Percentiles rank a stretch among this genome's conserved stretches.
phyloP scores from a whole-genome alignment of 208 protist genomes.

The Wallacemonas sp. region DNA sequence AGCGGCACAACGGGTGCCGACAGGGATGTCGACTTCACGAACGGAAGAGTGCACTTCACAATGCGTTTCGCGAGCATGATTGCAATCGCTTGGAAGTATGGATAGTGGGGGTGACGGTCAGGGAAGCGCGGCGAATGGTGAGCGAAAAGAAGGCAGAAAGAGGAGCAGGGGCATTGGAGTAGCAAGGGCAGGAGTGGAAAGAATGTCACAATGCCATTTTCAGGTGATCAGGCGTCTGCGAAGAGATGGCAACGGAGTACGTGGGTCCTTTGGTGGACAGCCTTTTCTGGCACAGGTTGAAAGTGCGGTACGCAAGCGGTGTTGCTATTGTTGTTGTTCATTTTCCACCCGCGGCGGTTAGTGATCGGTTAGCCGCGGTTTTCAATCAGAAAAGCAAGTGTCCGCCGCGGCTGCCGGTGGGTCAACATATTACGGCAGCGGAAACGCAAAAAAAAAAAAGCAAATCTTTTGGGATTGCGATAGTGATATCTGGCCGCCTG shows the following conservation, averaged over 20 bases:
- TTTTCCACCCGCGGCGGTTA: not conserved
- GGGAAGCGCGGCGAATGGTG: too few relatives aligned
- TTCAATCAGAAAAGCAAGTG: not conserved
- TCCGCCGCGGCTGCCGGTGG: too few relatives aligned
- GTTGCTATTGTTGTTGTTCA: not conserved
- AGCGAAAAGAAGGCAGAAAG: not conserved
- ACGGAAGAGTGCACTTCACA: conserved; percentile 36
- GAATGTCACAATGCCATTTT: conserved; percentile 6
- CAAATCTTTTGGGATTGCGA: not conserved
- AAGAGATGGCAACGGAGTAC: not conserved
- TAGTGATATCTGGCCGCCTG: not conserved
- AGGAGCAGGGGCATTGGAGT: not conserved
- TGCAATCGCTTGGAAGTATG: too few relatives aligned
- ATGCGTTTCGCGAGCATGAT: conserved; percentile 11
- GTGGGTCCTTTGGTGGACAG: too few relatives aligned
- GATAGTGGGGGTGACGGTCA: too few relatives aligned
- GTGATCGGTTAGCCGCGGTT: too few relatives aligned
- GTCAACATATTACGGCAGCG: not conserved
- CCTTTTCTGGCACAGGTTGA: too few relatives aligned
- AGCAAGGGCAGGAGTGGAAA: not conserved
- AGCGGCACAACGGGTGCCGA: conserved; percentile 21
- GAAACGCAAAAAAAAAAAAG: conserved; percentile 15
- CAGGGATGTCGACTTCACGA: conserved; percentile 59
- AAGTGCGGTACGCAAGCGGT: too few relatives aligned
- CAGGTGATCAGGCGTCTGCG: not conserved